Percentiles rank a stretch among this genome's conserved stretches.
These are phyloP conservation scores for Cercospora janseana DNA, from an alignment of 2,329 filamentous ascomycete species.

Conservation along the genomic window DNA sequence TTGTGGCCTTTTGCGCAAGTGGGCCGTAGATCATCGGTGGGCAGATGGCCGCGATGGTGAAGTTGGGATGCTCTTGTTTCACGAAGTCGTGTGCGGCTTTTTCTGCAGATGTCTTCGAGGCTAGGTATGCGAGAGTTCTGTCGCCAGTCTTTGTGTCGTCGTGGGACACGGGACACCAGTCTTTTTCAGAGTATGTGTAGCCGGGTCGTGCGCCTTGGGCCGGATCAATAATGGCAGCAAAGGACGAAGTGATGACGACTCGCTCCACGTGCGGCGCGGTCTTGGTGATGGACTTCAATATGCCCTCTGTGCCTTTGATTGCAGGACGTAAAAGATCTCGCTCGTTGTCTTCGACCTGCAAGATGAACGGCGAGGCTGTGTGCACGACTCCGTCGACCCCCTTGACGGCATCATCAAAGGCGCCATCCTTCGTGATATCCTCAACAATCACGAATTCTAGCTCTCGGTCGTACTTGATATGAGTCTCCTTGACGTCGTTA, in stretches of 20 bases:
- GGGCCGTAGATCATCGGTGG: conserved; percentile 10
- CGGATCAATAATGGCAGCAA: not conserved
- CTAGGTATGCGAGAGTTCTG: not conserved
- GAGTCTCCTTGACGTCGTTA: conserved; percentile 25
- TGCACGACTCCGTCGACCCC: conserved; percentile 48
- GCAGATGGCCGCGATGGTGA: not conserved
- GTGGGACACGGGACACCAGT: conserved; percentile 2
- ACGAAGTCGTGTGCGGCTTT: conserved; percentile 13
- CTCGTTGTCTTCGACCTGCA: conserved; percentile 41
- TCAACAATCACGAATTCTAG: conserved; percentile 41
- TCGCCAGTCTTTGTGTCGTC: conserved; percentile 3
- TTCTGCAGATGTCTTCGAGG: conserved; percentile 13
- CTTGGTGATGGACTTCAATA: not conserved
- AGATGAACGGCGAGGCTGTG: conserved; percentile 45
- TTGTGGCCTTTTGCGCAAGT: not conserved
- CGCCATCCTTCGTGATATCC: conserved; percentile 23
- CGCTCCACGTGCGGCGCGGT: not conserved
- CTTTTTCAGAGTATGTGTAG: not conserved
- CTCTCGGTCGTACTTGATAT: conserved; percentile 27
- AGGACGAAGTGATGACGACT: conserved; percentile 5
- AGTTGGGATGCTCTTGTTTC: conserved; percentile 5
- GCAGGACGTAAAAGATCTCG: conserved; percentile 33
- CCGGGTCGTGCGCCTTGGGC: not conserved
- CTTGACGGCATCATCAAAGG: conserved; percentile 27
- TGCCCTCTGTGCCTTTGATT: not conserved